A percentile compares a stretch with the other conserved stretches of the same genome.
Conservation (phyloP, 306 rosid genomes). For the Cucumis hystrix region DNA sequence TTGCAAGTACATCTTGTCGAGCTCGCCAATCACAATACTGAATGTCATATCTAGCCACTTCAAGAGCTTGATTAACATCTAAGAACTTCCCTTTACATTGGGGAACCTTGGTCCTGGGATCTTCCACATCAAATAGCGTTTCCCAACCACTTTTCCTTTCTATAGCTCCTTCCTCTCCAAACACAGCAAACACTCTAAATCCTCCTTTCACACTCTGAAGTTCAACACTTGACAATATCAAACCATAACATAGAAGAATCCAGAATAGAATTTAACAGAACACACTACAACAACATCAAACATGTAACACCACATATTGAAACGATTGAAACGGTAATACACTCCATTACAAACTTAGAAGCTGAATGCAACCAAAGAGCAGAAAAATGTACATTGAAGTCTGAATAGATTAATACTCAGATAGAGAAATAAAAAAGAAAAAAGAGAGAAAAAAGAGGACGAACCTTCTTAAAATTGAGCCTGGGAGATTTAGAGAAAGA, state of each 20-base stretch:
- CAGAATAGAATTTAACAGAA: not conserved
- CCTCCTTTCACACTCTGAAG: slow-evolving; percentile 65
- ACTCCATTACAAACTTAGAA: not conserved
- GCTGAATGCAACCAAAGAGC: not conserved
- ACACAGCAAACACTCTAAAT: slow-evolving; percentile 66
- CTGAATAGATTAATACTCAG: not conserved
- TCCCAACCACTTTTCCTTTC: slow-evolving; percentile 77
- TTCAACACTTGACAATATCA: slow-evolving; percentile 7
- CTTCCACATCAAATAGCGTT: slow-evolving; percentile 85
- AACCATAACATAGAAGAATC: not conserved
- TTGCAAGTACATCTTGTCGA: slow-evolving; percentile 86
- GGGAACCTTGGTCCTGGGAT: slow-evolving; percentile 71
- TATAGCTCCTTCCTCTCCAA: slow-evolving; percentile 41
- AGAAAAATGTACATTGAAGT: not conserved
- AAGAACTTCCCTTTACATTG: slow-evolving; percentile 62
- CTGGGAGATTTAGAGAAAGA: slow-evolving; percentile 35
- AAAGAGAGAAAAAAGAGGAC: too few relatives aligned
- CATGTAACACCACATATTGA: not conserved
- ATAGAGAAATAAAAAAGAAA: not conserved
- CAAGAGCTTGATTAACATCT: slow-evolving; percentile 69
- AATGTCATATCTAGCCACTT: slow-evolving; percentile 78
- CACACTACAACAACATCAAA: not conserved
- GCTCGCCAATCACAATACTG: slow-evolving; percentile 98
- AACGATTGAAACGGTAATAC: not conserved
- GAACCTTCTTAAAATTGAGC: slow-evolving; percentile 50